These are phyloP conservation scores for Euryodendron excelsum DNA, from an alignment of 148 eudicot species.

Conservation along the genomic window DNA sequence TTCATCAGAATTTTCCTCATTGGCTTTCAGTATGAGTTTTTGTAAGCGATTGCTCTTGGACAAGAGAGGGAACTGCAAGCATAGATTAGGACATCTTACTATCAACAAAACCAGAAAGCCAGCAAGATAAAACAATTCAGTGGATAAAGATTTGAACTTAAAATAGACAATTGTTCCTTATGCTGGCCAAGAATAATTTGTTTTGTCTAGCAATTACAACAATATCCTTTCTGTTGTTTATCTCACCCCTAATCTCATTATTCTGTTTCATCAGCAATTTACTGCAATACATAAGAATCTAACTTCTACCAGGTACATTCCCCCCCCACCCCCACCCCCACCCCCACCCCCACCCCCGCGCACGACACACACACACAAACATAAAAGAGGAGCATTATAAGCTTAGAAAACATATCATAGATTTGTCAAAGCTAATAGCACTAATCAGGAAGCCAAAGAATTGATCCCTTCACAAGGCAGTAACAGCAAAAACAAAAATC, in stretches of 20 bases:
- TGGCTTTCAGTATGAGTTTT: slow-evolving; percentile 55
- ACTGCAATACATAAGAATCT: too few relatives aligned
- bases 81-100: slow-evolving; percentile 9
- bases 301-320: too few relatives aligned
- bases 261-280: too few relatives aligned
- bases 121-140: background rate
- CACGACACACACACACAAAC: too few relatives aligned
- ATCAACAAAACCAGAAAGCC: background rate
- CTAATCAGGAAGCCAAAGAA: background rate
- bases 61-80: slow-evolving; percentile 73
- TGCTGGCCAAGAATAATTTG: too few relatives aligned
- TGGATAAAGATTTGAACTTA: background rate
- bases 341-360: too few relatives aligned
- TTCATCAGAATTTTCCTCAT: slow-evolving; percentile 52
- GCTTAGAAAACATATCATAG: too few relatives aligned
- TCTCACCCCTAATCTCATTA: too few relatives aligned
- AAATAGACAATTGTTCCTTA: background rate
- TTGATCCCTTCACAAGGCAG: background rate
- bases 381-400: too few relatives aligned
- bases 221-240: too few relatives aligned
- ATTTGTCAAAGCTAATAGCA: background rate
- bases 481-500: background rate
- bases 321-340: too few relatives aligned
- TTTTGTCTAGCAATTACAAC: too few relatives aligned
- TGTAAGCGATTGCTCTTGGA: slow-evolving; percentile 76